Evolutionary conservation across 78 protist species (phyloP).

Genomic region (Blattamonas nauphoetae): DNA sequence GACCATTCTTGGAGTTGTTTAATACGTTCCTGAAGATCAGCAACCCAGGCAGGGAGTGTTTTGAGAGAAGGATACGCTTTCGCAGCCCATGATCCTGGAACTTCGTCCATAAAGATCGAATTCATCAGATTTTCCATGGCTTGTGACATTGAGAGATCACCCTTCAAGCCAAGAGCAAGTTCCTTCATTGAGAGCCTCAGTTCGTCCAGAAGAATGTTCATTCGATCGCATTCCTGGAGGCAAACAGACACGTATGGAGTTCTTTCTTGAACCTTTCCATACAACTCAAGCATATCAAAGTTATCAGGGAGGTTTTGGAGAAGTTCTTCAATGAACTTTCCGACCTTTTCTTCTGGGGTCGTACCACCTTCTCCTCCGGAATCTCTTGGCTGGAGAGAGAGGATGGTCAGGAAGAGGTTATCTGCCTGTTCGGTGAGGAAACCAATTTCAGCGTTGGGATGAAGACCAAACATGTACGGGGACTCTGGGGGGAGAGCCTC

Average conservation of each 20-base stretch:
- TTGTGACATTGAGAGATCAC: slow-evolving; percentile 54
- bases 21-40: slow-evolving; percentile 35
- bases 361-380: slow-evolving; percentile 24
- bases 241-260: slow-evolving; percentile 37
- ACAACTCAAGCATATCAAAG: slow-evolving; percentile 10
- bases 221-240: slow-evolving; percentile 64
- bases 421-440: slow-evolving; percentile 49
- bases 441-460: slow-evolving; percentile 75
- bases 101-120: slow-evolving; percentile 28
- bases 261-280: not conserved
- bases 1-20: slow-evolving; percentile 39
- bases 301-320: slow-evolving; percentile 29
- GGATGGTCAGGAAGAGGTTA: slow-evolving; percentile 41
- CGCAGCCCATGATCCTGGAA: slow-evolving; percentile 45
- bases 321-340: slow-evolving; percentile 31
- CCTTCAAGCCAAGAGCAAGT: slow-evolving; percentile 55
- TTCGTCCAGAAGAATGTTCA: slow-evolving; percentile 44
- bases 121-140: slow-evolving; percentile 37
- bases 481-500: slow-evolving; percentile 56
- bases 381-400: slow-evolving; percentile 49
- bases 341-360: slow-evolving; percentile 19
- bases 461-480: slow-evolving; percentile 70
- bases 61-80: slow-evolving; percentile 58
- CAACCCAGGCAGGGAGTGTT: slow-evolving; percentile 48
- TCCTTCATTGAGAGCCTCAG: slow-evolving; percentile 42